Evolutionary conservation across 2,329 filamentous ascomycete genomes (phyloP), one percentile per base, ranked within the genome.

Genomic region (Dactylellina sp.): DNA sequence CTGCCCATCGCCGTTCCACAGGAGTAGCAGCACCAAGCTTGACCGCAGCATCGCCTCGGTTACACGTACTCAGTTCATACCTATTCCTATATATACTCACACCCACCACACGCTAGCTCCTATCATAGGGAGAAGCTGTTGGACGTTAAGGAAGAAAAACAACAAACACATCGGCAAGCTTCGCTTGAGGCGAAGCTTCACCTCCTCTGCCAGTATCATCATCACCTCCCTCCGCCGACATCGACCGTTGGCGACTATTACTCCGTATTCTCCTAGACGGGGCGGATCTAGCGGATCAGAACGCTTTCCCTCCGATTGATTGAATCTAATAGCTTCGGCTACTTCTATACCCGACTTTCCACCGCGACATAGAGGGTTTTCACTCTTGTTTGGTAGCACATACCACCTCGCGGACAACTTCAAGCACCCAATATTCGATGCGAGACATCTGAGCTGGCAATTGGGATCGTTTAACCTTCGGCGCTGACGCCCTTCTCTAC

Each of bases 381-480:
- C 32, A 56, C 52, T 24, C 52, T 47, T 35, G 60, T 61, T 50
- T 52, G 59, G 50, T 24, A 65, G 52, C 9, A 49, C 32, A 53
- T 40, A 22, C 32, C 24, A 49, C 39, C 49, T 5, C 44, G 20
- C 28, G 16, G 16, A n/a, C 35, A 25, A 40, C 35, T 37, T 12
- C 52, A 52, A 46, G 44, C 40, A 32, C 39, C 39, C 47, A 18
- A 53, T 39, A 35, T 61, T 71, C 50, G 70, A 74, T 74, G 70
- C 53, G 39, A 65, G 49, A 61, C 25, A 37, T 62, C 53, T 66
- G 56, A 74, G 59, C 47, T 57, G 70, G 55, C 52, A 52, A 40
- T 65, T 52, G 49, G 62, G 55, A 56, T 61, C 70, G 61, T 66
- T 32, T 46, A 49, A 74, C 20, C 61, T 62, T 61, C 47, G 68